Evolutionary conservation across 2,329 filamentous ascomycete genomes (phyloP), one percentile per base, ranked within the genome.

Genomic region (Colletotrichum liaoningense): DNA sequence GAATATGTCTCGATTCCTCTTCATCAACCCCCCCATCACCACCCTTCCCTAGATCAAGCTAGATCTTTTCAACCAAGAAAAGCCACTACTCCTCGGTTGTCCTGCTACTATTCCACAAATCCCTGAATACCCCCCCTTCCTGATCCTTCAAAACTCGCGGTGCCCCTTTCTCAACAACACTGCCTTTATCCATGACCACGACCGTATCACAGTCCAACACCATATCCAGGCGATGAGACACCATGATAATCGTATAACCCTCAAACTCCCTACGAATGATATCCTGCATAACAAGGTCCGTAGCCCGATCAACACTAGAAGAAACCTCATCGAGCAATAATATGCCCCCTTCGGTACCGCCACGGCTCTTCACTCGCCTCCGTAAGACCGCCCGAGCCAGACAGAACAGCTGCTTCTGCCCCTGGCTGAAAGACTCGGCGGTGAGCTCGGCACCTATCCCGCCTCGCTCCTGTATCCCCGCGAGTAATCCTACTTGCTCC

Each of bases 371-470:
- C 5, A 87, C 82, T 24, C 81, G 72, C 3, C 79, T 74, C 5
- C 87, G 81, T 8, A 93, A 79, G 22, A 93, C 84, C 0, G 90
- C 91, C 0, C 91, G 81, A 0, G 88, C 91, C 1, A 93, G 84
- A 74, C 87, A 90, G 76, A 93, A 91, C 0, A 93, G 84, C 77
- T 93, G 91, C 57, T 86, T 87, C 79, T 93, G 91, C 0, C 92
- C 92, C 42, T 88, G 86, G 5, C 86, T 88, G 6, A 91, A 82
- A 63, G 84, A 82, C 7, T 88, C 83, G 2, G 85, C 81, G n/a
- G 84, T 83, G 74, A 92, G 84, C 2, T 71, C 75, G 0, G 78
- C 78, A 3, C 77, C 74, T 0, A 86, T 74, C 0, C 84, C 83
- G 3, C 83, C 84, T 3, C 79, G 77, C 4, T 80, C 78, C 0